Evolutionary conservation across 108 stramenopile genomes (phyloP), one percentile per base, ranked within the genome.

Genomic region (Mediolabrus comicus): DNA sequence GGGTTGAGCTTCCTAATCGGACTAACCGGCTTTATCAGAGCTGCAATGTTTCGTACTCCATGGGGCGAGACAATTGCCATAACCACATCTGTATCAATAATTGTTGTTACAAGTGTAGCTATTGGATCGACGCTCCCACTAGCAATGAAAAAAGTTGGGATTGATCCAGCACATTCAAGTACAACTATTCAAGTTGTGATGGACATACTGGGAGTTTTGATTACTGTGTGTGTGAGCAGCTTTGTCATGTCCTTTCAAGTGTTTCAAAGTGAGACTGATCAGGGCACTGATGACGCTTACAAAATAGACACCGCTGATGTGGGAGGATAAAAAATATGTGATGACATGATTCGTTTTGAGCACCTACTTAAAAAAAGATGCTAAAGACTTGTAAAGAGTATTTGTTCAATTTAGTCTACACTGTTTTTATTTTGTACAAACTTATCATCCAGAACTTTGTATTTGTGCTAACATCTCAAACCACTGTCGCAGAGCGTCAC

Each of bases 401-500:
- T 49, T 3, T 46, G 46, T 49, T 49, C 22, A 22, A 7, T 49
- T 49, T 22, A 2, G 3, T 17, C 41, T 43, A 43, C 16, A 49
- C n/a, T n/a, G n/a, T 49, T 1, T 49, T 22, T 49, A 6, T 19
- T 8, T 8, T 17, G n/a, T n/a, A n/a, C n/a, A n/a, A n/a, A 24
- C 46, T 49, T 7, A 12, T 53, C 35, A 66, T 17, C 19, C 52
- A 36, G 65, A 52, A 56, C 58, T 66, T 39, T 80, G 69, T 27
- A 89, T 69, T 59, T 89, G 89, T 8, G 87, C 80, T 25, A 96
- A 43, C 83, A 99, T 91, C 76, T 98, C 98, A 69, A 98, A 98
- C 99, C 99, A 99, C 59, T 99, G 98, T 64, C 90, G 82, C 11
- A 99, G 68, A 3, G 95, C 91, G 74, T 98, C 98, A 17, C 98